These are phyloP conservation scores for Coemansia nantahalensis DNA, from an alignment of 192 early-diverging fungal genomes.

Conservation along the genomic window DNA sequence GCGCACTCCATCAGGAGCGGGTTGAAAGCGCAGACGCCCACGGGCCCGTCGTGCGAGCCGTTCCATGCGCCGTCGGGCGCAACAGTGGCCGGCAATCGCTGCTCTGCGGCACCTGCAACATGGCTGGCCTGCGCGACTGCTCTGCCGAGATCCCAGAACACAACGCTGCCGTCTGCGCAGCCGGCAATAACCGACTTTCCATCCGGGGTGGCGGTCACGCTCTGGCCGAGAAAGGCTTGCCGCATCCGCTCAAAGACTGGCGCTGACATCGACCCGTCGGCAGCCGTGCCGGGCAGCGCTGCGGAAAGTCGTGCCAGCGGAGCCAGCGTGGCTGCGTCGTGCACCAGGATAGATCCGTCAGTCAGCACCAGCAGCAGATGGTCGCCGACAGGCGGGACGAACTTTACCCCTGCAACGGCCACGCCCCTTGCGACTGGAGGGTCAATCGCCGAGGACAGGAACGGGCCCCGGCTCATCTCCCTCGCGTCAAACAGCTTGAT, in stretches of 20 bases:
- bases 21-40: conserved; percentile 41
- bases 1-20: conserved; percentile 35
- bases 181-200: conserved; percentile 27
- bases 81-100: background rate
- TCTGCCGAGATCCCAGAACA: conserved; percentile 24
- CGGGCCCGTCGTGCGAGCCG: conserved; percentile 30
- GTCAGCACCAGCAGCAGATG: conserved; percentile 23
- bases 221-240: conserved; percentile 22
- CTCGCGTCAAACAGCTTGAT: conserved; percentile 74
- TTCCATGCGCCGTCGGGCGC: conserved; percentile 21
- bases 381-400: conserved; percentile 37
- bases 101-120: background rate
- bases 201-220: conserved; percentile 31
- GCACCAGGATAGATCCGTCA: conserved; percentile 9
- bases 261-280: background rate
- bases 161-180: conserved; percentile 24
- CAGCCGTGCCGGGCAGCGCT: background rate
- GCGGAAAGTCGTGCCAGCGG: conserved; percentile 1
- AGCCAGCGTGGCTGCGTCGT: conserved; percentile 22
- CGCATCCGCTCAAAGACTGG: conserved; percentile 7
- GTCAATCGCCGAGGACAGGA: conserved; percentile 9
- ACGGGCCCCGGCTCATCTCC: conserved; percentile 55
- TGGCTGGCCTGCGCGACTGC: background rate
- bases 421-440: too few relatives aligned
- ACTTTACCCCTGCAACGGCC: conserved; percentile 15